phyloP scores from a whole-genome alignment of 2,329 filamentous ascomycete species.

The Dothistroma pini region DNA sequence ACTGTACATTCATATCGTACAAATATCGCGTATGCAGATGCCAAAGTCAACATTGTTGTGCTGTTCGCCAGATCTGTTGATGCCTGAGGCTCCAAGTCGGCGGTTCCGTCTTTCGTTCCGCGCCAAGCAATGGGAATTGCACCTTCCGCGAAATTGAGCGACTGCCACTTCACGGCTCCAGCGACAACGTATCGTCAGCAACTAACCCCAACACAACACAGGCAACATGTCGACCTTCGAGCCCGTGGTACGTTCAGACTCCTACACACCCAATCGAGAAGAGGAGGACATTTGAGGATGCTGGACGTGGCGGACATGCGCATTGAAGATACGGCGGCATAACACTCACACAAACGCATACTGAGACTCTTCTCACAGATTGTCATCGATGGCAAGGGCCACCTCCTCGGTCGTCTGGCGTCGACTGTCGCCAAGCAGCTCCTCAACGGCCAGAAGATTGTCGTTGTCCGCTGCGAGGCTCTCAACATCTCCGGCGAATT shows the following conservation, averaged over 20 bases:
- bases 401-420: constrained; percentile 98
- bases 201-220: constrained; percentile 9
- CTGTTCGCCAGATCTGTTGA: background rate
- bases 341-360: constrained; percentile 9
- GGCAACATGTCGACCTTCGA: constrained; percentile 64
- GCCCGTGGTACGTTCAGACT: constrained; percentile 55
- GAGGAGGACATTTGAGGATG: constrained; percentile 3
- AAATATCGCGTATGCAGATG: too few species aligned
- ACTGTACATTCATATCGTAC: too few species aligned
- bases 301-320: constrained; percentile 5
- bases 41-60: too few species aligned
- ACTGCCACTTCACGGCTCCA: background rate
- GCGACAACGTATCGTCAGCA: background rate
- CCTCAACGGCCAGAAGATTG: constrained; percentile 98
- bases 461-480: constrained; percentile 96
- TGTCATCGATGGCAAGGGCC: constrained; percentile 99
- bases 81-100: background rate
- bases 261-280: background rate
- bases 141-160: background rate
- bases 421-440: constrained; percentile 99
- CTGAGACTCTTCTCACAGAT: constrained; percentile 54
- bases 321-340: constrained; percentile 7
- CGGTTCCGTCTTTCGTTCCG: too few species aligned
- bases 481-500: constrained; percentile 99
- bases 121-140: background rate